phyloP scores from a whole-genome alignment of 179 eudicot genomes.

The Beta macrorhiza region DNA sequence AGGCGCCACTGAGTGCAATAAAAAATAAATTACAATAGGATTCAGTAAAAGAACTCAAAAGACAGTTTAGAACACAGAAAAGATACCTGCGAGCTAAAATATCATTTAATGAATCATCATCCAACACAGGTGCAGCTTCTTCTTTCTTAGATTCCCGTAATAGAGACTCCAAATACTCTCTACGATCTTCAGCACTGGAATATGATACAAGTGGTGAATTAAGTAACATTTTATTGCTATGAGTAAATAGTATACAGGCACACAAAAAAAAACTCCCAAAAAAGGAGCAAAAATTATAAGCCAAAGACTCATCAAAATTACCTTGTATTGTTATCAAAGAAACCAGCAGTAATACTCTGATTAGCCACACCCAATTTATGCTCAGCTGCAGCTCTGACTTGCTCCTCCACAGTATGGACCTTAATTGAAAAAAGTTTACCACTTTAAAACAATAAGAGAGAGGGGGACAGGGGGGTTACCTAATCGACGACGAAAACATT shows the following conservation, averaged over 20 bases:
- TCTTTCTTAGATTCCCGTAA: conserved; percentile 94
- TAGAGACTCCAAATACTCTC: conserved; percentile 94
- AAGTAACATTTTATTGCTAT: background rate
- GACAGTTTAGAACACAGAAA: background rate
- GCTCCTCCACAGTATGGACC: conserved; percentile 98
- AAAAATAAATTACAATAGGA: background rate
- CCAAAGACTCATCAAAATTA: conserved; percentile 19
- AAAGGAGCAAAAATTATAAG: background rate
- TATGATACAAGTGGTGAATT: conserved; percentile 3
- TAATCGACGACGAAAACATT: background rate
- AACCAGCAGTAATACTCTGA: conserved; percentile 99
- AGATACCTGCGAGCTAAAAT: conserved; percentile 88
- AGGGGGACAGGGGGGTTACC: background rate
- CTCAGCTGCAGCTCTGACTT: conserved; percentile 99
- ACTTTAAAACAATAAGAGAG: background rate
- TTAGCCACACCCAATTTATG: conserved; percentile 99
- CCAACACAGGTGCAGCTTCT: conserved; percentile 92
- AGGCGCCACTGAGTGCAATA: background rate
- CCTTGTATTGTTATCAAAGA: conserved; percentile 99
- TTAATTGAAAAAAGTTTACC: conserved; percentile 13
- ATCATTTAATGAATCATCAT: conserved; percentile 91
- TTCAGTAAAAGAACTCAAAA: background rate
- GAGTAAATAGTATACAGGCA: background rate
- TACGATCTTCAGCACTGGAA: conserved; percentile 95
- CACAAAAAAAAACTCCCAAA: background rate